Base-by-base conservation (phyloP, 2,329 filamentous ascomycete genomes). In the Fusarium citri region DNA sequence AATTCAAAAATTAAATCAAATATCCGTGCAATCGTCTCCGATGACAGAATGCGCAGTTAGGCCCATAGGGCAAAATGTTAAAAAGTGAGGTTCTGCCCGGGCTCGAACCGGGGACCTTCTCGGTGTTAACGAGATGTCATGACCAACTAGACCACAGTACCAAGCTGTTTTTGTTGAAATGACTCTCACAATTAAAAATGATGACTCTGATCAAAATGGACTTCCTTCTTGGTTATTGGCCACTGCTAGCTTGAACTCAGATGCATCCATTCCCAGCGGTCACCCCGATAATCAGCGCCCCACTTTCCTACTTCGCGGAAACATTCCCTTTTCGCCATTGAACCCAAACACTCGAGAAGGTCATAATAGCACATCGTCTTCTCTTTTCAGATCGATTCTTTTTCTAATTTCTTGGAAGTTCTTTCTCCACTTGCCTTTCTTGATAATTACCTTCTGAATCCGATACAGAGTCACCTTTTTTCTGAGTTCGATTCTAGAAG, bases 371-470 rank as follows among this genome's bases (percentile, higher is more conserved):
- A 37, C 18, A 37, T 37, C 34, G 9, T 41, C 56, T 25, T 53
- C 23, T 31, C 15, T n/a, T 34, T 31, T 23, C 20, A 25, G 16
- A 22, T 28, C 9, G 12, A 22, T 26, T 18, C 10, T 22, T 20
- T 16, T 25, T 53, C 14, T 8, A 18, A 18, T 20, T 6, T 54
- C 18, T 40, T 40, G 10, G 12, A 16, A 30, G n/a, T 5, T 20
- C 18, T 18, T 37, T 59, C 63, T 48, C 70, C 72, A 74, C 72
- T 53, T 74, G 60, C 72, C 72, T 72, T 64, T 72, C 51, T 41
- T 8, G 25, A 37, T 11, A 37, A 37, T 1, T 11, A 37, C 34
- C 34, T 37, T 37, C 34, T 37, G 0, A 37, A 37, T 37, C 34
- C 3, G 31, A 34, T 31, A 34, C 15, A 31, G 14, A 30, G 28